Conservation (phyloP, 192 early-diverging fungal genomes). For the Coemansia sp. region DNA sequence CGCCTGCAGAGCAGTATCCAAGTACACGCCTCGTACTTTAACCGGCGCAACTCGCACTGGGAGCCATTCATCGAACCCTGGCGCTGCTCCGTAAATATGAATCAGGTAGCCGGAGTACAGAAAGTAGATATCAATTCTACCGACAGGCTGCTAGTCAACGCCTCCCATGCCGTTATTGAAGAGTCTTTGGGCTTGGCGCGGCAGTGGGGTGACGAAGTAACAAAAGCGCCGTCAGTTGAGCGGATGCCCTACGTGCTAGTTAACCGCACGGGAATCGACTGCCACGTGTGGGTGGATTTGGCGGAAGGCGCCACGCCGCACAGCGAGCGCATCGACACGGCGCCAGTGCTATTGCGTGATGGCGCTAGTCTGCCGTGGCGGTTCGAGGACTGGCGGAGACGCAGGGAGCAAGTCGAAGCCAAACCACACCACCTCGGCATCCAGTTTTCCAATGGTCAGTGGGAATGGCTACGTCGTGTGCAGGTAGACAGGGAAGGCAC, state of each 20-base stretch:
- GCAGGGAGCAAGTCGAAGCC: slow-evolving; percentile 73
- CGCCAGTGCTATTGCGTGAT: slow-evolving; percentile 67
- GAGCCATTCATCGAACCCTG: slow-evolving; percentile 94
- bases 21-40: slow-evolving; percentile 89
- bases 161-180: slow-evolving; percentile 80
- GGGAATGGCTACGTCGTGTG: slow-evolving; percentile 91
- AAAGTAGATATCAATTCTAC: slow-evolving; percentile 68
- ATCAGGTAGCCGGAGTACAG: slow-evolving; percentile 22
- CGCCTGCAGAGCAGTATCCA: slow-evolving; percentile 67
- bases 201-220: slow-evolving; percentile 54
- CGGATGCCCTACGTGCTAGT: slow-evolving; percentile 79
- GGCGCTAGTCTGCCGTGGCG: slow-evolving; percentile 83
- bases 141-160: slow-evolving; percentile 79
- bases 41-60: slow-evolving; percentile 98
- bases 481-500: slow-evolving; percentile 88
- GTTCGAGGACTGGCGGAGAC: slow-evolving; percentile 95
- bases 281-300: slow-evolving; percentile 85
- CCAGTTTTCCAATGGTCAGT: slow-evolving; percentile 79
- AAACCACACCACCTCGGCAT: slow-evolving; percentile 79
- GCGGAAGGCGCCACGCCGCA: slow-evolving; percentile 36
- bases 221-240: slow-evolving; percentile 34
- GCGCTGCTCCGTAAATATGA: slow-evolving; percentile 64
- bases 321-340: slow-evolving; percentile 61
- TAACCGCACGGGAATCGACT: slow-evolving; percentile 89
- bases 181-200: slow-evolving; percentile 63